These are phyloP conservation scores for Candida vaughaniae DNA, from an alignment of 805 yeast genomes.

Conservation along the genomic window DNA sequence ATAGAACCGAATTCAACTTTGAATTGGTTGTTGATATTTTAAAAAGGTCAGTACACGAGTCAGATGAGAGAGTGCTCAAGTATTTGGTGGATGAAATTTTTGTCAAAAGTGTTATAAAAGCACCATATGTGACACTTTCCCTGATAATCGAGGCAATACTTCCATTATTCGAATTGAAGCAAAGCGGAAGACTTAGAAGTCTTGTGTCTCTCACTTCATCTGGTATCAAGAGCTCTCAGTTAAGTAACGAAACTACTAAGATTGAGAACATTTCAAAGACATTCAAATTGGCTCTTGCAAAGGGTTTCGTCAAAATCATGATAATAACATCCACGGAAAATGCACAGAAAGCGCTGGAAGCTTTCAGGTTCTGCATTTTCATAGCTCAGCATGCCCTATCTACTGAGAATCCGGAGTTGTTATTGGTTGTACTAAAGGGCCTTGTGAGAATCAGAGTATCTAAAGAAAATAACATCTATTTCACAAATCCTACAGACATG, in stretches of 20 bases:
- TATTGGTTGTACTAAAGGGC: slow-evolving; percentile 51
- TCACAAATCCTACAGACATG: slow-evolving; percentile 58
- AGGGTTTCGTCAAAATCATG: slow-evolving; percentile 25
- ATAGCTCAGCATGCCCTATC: slow-evolving; percentile 37
- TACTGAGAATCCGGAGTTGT: slow-evolving; percentile 31
- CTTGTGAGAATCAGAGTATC: slow-evolving; percentile 56
- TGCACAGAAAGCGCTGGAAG: slow-evolving; percentile 24
- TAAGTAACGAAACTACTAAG: slow-evolving; percentile 2
- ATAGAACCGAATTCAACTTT: slow-evolving; percentile 27
- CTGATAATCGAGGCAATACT: slow-evolving; percentile 10
- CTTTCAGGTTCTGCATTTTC: slow-evolving; percentile 30
- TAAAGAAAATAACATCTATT: slow-evolving; percentile 42
- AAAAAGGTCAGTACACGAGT: slow-evolving; percentile 24
- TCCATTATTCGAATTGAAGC: slow-evolving; percentile 13
- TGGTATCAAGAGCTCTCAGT: slow-evolving; percentile 12
- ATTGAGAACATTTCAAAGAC: slow-evolving; percentile 7
- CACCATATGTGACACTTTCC: slow-evolving; percentile 6
- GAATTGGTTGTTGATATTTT: slow-evolving; percentile 35
- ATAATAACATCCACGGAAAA: slow-evolving; percentile 21
- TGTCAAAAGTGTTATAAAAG: slow-evolving; percentile 11
- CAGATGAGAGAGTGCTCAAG: slow-evolving; percentile 30
- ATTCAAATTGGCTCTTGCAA: slow-evolving; percentile 20
- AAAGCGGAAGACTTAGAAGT: slow-evolving; percentile 21
- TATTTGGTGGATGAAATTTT: slow-evolving; percentile 27
- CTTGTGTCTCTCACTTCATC: slow-evolving; percentile 25